phyloP scores from a whole-genome alignment of 2,329 filamentous ascomycete genomes.

The Aspergillus unguis region DNA sequence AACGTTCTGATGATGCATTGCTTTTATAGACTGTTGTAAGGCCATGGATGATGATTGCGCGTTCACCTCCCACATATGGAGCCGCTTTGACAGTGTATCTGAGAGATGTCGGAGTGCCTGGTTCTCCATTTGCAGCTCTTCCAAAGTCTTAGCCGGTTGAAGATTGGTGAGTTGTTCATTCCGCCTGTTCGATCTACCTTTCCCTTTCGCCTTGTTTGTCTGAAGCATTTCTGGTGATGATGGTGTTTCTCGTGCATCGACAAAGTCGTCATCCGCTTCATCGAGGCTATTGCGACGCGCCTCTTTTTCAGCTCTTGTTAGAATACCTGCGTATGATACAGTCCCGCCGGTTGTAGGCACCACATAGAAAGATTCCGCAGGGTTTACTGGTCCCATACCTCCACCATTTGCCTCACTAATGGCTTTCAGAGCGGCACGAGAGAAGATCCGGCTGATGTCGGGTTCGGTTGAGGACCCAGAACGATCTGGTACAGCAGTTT shows the following conservation, averaged over 20 bases:
- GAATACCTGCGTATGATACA: constrained; percentile 86
- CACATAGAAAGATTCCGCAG: constrained; percentile 78
- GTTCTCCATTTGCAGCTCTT: constrained; percentile 88
- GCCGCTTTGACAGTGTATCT: constrained; percentile 77
- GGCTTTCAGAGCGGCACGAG: constrained; percentile 76
- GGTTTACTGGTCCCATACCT: constrained; percentile 50
- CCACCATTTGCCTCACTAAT: constrained; percentile 63
- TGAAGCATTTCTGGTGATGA: constrained; percentile 47
- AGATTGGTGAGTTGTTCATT: constrained; percentile 33
- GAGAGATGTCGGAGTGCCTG: constrained; percentile 77
- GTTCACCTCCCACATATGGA: constrained; percentile 91
- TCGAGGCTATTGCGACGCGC: constrained; percentile 49
- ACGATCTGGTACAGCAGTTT: constrained; percentile 40
- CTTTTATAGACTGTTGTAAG: constrained; percentile 73
- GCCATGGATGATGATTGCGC: constrained; percentile 84
- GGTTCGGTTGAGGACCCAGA: constrained; percentile 54
- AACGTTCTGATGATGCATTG: constrained; percentile 42
- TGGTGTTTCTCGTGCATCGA: constrained; percentile 74
- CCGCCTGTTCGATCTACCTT: constrained; percentile 24
- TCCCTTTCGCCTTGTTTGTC: constrained; percentile 42
- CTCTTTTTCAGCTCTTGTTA: constrained; percentile 53
- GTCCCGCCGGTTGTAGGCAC: constrained; percentile 90
- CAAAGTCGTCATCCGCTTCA: constrained; percentile 80
- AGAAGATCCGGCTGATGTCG: constrained; percentile 80
- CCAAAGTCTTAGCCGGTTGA: constrained; percentile 62